Evolutionary conservation across 768 basidiomycete genomes (phyloP).

Genomic region (Dendrothele bispora): DNA sequence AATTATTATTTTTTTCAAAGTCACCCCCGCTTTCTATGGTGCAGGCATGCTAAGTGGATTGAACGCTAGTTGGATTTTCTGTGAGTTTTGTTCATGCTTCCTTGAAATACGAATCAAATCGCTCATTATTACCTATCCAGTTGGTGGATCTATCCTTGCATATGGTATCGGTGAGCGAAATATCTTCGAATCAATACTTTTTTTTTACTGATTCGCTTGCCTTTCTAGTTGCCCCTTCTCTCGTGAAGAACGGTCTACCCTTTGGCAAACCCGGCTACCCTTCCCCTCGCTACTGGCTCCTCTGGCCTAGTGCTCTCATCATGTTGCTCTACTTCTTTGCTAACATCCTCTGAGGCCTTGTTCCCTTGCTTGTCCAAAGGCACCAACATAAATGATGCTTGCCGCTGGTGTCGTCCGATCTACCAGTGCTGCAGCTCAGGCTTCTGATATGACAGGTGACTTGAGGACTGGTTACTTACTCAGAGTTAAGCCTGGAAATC

Average conservation of each 20-base stretch:
- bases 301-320: constrained; percentile 63
- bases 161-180: constrained; percentile 54
- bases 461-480: constrained; percentile 71
- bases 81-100: constrained; percentile 30
- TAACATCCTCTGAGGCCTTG: constrained; percentile 44
- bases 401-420: constrained; percentile 54
- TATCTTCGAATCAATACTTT: neutral
- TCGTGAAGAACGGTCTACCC: constrained; percentile 53
- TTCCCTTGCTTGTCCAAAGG: constrained; percentile 31
- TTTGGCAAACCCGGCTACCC: constrained; percentile 42
- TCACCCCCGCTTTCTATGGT: too few species aligned
- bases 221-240: constrained; percentile 45
- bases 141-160: constrained; percentile 53
- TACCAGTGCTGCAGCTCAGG: constrained; percentile 55
- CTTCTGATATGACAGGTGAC: constrained; percentile 67
- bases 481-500: constrained; percentile 60
- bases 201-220: neutral
- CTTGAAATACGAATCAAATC: constrained; percentile 1
- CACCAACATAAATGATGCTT: constrained; percentile 46
- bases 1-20: constrained; percentile 62
- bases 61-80: constrained; percentile 58
- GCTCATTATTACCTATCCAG: constrained; percentile 26
- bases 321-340: constrained; percentile 63
- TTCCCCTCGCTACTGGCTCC: constrained; percentile 60
- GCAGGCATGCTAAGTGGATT: constrained; percentile 57